A percentile compares a stretch with the other conserved stretches of the same genome.
Conservation (phyloP, 176 grass and related monocot genomes). For the Paspalum vaginatum region DNA sequence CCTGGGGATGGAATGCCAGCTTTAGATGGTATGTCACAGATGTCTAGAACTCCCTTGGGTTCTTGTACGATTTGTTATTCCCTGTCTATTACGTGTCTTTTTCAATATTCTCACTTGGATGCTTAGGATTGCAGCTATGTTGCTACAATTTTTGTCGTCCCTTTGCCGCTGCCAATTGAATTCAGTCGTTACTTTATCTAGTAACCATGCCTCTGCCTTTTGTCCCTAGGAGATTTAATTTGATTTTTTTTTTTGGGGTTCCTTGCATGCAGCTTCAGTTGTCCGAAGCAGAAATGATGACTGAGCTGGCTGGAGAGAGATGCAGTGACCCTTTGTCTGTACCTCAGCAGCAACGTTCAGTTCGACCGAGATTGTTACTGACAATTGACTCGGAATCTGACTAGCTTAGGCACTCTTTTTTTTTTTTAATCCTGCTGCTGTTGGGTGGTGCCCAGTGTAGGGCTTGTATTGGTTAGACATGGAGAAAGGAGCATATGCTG, state of each 20-base stretch:
- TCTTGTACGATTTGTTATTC: constrained; percentile 16
- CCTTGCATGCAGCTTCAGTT: constrained; percentile 48
- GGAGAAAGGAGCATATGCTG: too few species aligned
- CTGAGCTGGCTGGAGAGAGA: constrained; percentile 1
- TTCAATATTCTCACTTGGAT: background rate
- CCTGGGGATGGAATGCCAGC: constrained; percentile 25
- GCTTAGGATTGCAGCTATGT: background rate
- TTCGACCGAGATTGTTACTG: constrained; percentile 50
- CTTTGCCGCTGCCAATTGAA: background rate
- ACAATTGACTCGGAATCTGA: constrained; percentile 71
- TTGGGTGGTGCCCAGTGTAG: too few species aligned
- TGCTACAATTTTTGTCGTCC: background rate
- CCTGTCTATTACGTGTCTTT: background rate
- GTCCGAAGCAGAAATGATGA: constrained; percentile 15
- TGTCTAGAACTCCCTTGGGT: background rate
- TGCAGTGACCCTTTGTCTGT: constrained; percentile 27
- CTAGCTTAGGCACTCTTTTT: constrained; percentile 15
- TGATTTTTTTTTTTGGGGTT: background rate
- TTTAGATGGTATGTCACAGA: constrained; percentile 16
- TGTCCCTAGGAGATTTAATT: constrained; percentile 6
- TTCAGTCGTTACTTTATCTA: background rate
- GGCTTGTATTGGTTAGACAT: too few species aligned
- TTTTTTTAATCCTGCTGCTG: too few species aligned
- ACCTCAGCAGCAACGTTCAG: constrained; percentile 38
- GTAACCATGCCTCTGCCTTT: background rate